phyloP scores from a whole-genome alignment of 306 rosid species.

The Fragaria nilgerrensis region DNA sequence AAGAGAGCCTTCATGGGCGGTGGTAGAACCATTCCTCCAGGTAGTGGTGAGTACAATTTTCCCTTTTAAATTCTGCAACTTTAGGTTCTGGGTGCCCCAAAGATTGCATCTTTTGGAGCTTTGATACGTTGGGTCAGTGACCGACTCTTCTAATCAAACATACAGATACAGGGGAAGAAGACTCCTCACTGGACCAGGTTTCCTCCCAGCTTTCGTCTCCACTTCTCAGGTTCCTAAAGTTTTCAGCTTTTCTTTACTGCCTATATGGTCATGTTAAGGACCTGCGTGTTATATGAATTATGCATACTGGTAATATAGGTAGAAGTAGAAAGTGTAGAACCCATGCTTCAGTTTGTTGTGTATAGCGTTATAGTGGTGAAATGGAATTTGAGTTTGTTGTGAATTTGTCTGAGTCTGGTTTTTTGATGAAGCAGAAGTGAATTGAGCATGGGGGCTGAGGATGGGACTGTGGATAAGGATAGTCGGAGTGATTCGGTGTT shows the following conservation, averaged over 20 bases:
- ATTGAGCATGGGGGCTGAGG: constrained; percentile 36
- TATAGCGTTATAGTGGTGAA: neutral
- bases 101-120: neutral
- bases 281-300: neutral
- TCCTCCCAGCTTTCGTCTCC: constrained; percentile 34
- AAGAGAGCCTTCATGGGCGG: constrained; percentile 30
- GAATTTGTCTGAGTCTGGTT: constrained; percentile 10
- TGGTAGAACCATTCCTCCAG: constrained; percentile 18
- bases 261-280: neutral
- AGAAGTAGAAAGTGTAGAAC: too few species aligned
- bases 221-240: constrained; percentile 33
- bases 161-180: constrained; percentile 36
- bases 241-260: neutral
- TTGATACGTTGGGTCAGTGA: neutral
- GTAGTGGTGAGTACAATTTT: neutral
- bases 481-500: constrained; percentile 20
- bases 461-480: constrained; percentile 18
- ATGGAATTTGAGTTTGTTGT: neutral
- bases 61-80: neutral
- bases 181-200: constrained; percentile 32
- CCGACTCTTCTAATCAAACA: neutral
- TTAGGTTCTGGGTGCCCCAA: neutral
- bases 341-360: neutral
- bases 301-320: neutral
- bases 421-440: constrained; percentile 43